Base-by-base conservation (phyloP, 1,139 yeast species). In the Hansenula anomala region DNA sequence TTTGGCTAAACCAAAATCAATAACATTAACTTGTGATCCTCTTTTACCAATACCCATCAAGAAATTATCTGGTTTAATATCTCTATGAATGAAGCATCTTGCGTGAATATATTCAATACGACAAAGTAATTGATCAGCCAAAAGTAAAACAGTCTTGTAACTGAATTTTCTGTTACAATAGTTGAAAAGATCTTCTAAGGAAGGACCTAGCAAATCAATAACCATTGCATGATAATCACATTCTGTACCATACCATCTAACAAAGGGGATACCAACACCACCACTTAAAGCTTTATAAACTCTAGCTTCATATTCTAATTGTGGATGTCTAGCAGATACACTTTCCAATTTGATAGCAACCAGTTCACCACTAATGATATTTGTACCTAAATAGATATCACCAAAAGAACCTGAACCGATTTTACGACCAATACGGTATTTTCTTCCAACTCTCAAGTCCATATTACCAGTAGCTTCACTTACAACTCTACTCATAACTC, bases 351-450 rank as follows among this genome's bases (percentile, higher is more conserved):
- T 92, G 67, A 92, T 90, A 53, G 97, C 98, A 37, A 92, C 97
- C 62, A 92, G 96, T 63, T 92, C 97, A 31, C 97, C 97, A 33
- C 95, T 85, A 36, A 92, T 86, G 63, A 92, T 80, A 64, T 92
- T 92, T 31, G 96, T 88, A 33, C 94, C 95, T 45, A 89, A 73
- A 63, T 92, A 92, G 54, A 92, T 92, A 60, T 92, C 98, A 45
- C 98, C 98, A 61, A 92, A 92, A 9, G 97, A 90, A 17, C 98
- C 98, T 36, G 95, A 82, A 14, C 98, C 98, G 55, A 92, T 92
- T 67, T 92, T 92, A 50, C 97, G 84, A 36, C 97, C 97, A 56
- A 92, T 84, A 44, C 96, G 79, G 66, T 83, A 92, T 67, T 90
- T 92, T 67, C 94, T 87, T 37, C 97, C 97, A 37, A 92, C 95